Conservation (phyloP, 306 rosid species). For the Astragalus membranaceus region DNA sequence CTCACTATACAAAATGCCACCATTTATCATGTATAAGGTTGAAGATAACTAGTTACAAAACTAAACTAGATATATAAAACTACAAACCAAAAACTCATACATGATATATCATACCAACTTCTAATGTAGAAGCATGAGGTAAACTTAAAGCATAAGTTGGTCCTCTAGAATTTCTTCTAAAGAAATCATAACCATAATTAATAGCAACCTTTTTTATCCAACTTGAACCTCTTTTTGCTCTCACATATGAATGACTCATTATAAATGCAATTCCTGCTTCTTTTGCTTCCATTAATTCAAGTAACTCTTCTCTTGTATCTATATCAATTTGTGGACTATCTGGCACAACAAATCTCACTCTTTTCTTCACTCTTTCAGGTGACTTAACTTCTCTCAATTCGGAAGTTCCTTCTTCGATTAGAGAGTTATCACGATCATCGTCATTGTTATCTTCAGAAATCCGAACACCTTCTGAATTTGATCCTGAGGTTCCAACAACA, state of each 20-base stretch:
- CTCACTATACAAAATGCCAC: slow-evolving; percentile 33
- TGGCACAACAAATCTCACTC: slow-evolving; percentile 77
- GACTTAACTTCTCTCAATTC: slow-evolving; percentile 63
- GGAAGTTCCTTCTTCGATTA: slow-evolving; percentile 39
- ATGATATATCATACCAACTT: slow-evolving; percentile 90
- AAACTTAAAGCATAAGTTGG: slow-evolving; percentile 76
- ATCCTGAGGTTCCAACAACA: slow-evolving; percentile 79
- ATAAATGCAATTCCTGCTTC: slow-evolving; percentile 96
- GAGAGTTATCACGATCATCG: slow-evolving; percentile 15
- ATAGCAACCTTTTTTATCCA: slow-evolving; percentile 70
- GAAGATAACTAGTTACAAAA: slow-evolving; percentile 33
- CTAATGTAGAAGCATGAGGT: slow-evolving; percentile 92
- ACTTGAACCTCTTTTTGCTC: slow-evolving; percentile 87
- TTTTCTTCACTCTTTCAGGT: slow-evolving; percentile 47
- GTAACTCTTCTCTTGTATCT: slow-evolving; percentile 59
- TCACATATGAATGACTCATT: slow-evolving; percentile 90
- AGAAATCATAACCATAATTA: slow-evolving; percentile 79
- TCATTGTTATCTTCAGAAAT: slow-evolving; percentile 43
- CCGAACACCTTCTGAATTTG: slow-evolving; percentile 59
- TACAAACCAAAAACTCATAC: slow-evolving; percentile 40
- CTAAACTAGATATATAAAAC: slow-evolving; percentile 19
- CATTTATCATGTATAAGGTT: slow-evolving; percentile 37
- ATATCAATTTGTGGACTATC: slow-evolving; percentile 56
- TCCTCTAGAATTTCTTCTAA: slow-evolving; percentile 89
- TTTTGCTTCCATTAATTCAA: slow-evolving; percentile 86